Evolutionary conservation across 805 yeast species (phyloP), one percentile per base, ranked within the genome.

Genomic region (Clavispora fructus): DNA sequence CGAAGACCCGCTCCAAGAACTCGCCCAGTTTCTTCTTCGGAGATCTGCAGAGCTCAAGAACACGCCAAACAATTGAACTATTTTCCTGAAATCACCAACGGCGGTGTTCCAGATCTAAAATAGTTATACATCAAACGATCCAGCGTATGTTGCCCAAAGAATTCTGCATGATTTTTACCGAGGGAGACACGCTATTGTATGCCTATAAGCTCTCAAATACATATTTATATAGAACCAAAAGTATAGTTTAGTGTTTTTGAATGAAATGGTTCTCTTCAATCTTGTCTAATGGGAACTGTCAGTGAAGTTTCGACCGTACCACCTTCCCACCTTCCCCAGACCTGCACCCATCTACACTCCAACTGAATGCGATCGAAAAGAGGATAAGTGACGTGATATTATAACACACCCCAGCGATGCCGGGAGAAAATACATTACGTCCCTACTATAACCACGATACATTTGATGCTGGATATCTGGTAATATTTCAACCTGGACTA

Each of bases 391-490:
- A 33, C 23, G 12, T 17, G 37, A 33, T 33, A 16, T 7, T 10
- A 25, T 3, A 31, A 7, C n/a, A 16, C 38, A 27, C 12, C 40
- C 14, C 45, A n/a, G 28, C 33, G 7, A 54, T 54, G 58, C 50
- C 55, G 8, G 54, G 56, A 25, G 58, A 53, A 14, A 49, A 48
- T 43, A 53, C 63, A 25, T 63, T 75, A 44, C 75, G 94, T 64
- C 92, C 92, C 2, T 85, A 85, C 62, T 80, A 82, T 58, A 81
- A 83, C 61, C 76, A 84, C n/a, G 83, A 75, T 25, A 68, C 82
- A 1, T 85, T 85, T 61, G 74, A 80, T 59, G 80, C 83, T 1
- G 85, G 83, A 12, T 82, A 82, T 56, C 67, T 77, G 26, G 85
- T 82, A 14, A 73, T 78, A 3, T 82, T 70, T 57, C 73, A 74